phyloP scores from a whole-genome alignment of 164 flowering plant genomes.

The Saururus chinensis region DNA sequence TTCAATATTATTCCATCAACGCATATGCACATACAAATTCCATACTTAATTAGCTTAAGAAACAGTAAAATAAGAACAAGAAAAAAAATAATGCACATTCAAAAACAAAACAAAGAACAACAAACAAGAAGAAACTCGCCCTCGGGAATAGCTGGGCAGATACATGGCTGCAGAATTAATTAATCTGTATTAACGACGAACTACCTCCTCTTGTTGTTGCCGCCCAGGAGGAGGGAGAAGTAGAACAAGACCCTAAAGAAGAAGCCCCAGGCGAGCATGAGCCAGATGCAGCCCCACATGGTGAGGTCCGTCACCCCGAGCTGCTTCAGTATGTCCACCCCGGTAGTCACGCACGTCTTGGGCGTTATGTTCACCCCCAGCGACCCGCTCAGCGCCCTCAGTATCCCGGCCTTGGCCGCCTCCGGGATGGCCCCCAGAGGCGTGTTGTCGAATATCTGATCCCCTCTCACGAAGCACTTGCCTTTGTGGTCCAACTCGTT shows the following conservation, averaged over 20 bases:
- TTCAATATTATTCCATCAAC: no score
- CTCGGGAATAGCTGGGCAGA: no score
- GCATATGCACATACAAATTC: no score
- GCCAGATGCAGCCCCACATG: constrained; percentile 72
- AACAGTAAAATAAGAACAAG: no score
- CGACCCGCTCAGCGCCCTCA: constrained; percentile 36
- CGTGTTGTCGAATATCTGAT: constrained; percentile 76
- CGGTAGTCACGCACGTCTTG: constrained; percentile 52
- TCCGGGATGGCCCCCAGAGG: constrained; percentile 44
- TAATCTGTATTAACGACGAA: no score
- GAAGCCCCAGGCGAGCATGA: constrained; percentile 65
- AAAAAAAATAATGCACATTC: no score
- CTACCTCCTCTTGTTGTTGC: constrained; percentile 68
- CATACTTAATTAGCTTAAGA: no score
- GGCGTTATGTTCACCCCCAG: constrained; percentile 41
- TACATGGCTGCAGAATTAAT: no score
- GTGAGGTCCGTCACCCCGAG: constrained; percentile 53
- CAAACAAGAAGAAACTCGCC: no score
- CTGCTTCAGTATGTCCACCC: constrained; percentile 38
- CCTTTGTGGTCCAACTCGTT: constrained; percentile 53
- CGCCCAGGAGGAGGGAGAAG: constrained; percentile 46
- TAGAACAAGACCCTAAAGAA: constrained; percentile 67
- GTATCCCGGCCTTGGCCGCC: constrained; percentile 34
- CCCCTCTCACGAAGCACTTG: constrained; percentile 63
- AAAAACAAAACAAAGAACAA: no score